Percentiles rank a stretch among this genome's conserved stretches.
These are phyloP conservation scores for Citrullus amarus DNA, from an alignment of 306 rosid genomes.

Conservation along the genomic window DNA sequence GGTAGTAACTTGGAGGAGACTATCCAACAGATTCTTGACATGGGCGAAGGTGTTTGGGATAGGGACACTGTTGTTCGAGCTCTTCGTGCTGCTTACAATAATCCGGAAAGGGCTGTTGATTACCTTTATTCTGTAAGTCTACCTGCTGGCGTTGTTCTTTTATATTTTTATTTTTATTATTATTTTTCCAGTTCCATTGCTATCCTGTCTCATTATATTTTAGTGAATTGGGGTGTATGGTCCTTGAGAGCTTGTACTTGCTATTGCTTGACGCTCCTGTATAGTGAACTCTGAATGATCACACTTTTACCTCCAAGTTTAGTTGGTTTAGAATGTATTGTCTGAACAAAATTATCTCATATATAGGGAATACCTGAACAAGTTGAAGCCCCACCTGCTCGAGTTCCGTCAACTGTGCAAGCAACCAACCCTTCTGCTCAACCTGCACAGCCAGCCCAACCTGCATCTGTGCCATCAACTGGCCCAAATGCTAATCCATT, in stretches of 20 bases:
- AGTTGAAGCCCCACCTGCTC: constrained; percentile 60
- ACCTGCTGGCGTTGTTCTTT: not conserved
- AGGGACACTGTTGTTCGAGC: constrained; percentile 83
- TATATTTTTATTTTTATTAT: too few relatives aligned
- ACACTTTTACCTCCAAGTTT: not conserved
- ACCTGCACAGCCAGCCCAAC: constrained; percentile 56
- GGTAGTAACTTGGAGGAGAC: constrained; percentile 74
- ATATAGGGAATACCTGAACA: constrained; percentile 88
- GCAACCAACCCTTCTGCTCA: constrained; percentile 36
- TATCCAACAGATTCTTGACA: constrained; percentile 67
- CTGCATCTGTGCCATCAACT: constrained; percentile 42
- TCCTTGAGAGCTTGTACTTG: not conserved
- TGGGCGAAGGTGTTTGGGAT: constrained; percentile 96
- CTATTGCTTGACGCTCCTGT: not conserved
- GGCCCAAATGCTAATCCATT: constrained; percentile 93
- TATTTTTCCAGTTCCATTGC: not conserved
- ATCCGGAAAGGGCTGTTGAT: constrained; percentile 93
- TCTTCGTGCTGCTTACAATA: constrained; percentile 87
- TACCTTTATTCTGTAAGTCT: constrained; percentile 74
- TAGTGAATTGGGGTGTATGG: not conserved
- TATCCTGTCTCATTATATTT: too few relatives aligned
- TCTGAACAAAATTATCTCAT: constrained; percentile 1
- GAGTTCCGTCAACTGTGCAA: constrained; percentile 36
- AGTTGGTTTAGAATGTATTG: not conserved
- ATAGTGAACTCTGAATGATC: not conserved